These are phyloP conservation scores for Mucor circinelloides DNA, from an alignment of 371 early-diverging fungal species.

Conservation along the genomic window DNA sequence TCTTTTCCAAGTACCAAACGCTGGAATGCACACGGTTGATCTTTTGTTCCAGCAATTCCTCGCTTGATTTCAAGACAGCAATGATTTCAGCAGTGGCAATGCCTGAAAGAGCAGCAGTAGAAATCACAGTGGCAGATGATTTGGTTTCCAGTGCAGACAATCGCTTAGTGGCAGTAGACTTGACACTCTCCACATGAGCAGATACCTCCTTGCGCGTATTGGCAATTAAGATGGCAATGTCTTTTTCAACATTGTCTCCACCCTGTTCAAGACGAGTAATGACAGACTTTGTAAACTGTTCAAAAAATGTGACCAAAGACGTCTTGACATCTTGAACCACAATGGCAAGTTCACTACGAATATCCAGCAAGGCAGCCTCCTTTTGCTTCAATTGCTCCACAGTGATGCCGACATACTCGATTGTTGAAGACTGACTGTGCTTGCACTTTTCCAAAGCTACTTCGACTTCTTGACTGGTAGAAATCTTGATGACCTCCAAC, in stretches of 20 bases:
- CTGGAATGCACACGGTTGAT: constrained; percentile 27
- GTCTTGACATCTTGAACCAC: constrained; percentile 22
- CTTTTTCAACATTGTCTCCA: constrained; percentile 29
- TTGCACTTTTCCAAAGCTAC: constrained; percentile 32
- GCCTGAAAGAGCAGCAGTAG: constrained; percentile 27
- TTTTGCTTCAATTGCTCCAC: constrained; percentile 28
- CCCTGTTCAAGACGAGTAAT: constrained; percentile 23
- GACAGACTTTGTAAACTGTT: constrained; percentile 23
- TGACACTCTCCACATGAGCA: constrained; percentile 14
- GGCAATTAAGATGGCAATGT: constrained; percentile 25
- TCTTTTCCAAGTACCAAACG: constrained; percentile 25
- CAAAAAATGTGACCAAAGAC: constrained; percentile 27
- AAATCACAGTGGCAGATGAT: constrained; percentile 18
- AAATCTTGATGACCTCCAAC: constrained; percentile 25
- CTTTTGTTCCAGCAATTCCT: constrained; percentile 18
- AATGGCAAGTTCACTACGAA: constrained; percentile 22
- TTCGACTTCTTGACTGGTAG: constrained; percentile 29
- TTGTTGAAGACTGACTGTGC: neutral
- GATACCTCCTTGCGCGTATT: constrained; percentile 23
- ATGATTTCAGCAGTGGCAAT: constrained; percentile 31
- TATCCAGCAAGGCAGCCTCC: constrained; percentile 29
- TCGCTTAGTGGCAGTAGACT: constrained; percentile 27
- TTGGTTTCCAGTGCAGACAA: constrained; percentile 32
- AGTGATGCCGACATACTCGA: constrained; percentile 24
- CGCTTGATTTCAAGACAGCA: constrained; percentile 19